phyloP scores from a whole-genome alignment of 1,284 basidiomycete genomes.

The Phellinidium pouzarii region DNA sequence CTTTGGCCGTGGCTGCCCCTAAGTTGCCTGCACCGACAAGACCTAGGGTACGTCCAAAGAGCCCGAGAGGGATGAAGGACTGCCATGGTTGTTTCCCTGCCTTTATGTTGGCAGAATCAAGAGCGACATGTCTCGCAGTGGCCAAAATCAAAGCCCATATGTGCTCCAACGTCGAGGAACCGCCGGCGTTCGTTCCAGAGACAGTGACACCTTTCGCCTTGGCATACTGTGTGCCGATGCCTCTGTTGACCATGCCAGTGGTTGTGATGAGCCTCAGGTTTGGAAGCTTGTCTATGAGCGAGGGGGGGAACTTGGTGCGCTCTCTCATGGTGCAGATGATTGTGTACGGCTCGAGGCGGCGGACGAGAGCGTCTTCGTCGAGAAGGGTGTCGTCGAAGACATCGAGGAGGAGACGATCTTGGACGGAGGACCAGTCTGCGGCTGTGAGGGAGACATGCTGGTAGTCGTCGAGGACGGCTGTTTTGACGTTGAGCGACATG shows the following conservation, averaged over 20 bases:
- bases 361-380: constrained; percentile 43
- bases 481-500: constrained; percentile 23
- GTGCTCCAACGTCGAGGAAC: constrained; percentile 46
- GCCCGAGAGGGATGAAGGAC: constrained; percentile 42
- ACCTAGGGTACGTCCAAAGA: constrained; percentile 50
- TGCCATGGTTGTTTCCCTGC: constrained; percentile 49
- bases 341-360: constrained; percentile 44
- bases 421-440: constrained; percentile 46
- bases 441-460: constrained; percentile 43
- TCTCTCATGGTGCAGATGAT: constrained; percentile 66
- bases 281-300: constrained; percentile 47
- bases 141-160: constrained; percentile 63
- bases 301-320: constrained; percentile 48
- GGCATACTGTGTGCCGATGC: constrained; percentile 44
- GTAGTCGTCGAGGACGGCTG: constrained; percentile 62
- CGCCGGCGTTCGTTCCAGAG: constrained; percentile 43
- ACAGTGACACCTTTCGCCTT: constrained; percentile 47
- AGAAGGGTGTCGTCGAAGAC: constrained; percentile 46
- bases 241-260: constrained; percentile 45
- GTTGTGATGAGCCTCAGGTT: constrained; percentile 54
- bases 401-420: constrained; percentile 35
- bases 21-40: constrained; percentile 54
- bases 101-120: constrained; percentile 36
- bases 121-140: constrained; percentile 43
- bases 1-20: constrained; percentile 42